A percentile compares a stretch with the other conserved stretches of the same genome.
These are phyloP conservation scores for Fusarium mangiferae DNA, from an alignment of 2,329 filamentous ascomycete genomes.

Conservation along the genomic window DNA sequence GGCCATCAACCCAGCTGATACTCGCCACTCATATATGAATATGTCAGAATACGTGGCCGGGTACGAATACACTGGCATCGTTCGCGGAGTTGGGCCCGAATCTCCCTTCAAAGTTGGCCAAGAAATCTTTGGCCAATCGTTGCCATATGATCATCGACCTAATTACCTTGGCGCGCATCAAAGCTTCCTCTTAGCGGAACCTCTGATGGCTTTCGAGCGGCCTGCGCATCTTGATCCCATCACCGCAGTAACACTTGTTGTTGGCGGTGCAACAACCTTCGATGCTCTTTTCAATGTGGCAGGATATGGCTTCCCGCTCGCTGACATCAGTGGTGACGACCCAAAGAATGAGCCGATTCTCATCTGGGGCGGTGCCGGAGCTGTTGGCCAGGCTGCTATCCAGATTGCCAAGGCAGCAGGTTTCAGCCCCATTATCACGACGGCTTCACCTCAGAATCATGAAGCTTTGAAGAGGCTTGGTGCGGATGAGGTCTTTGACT, in stretches of 20 bases:
- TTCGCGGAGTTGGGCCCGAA: background rate
- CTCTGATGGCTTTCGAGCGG: background rate
- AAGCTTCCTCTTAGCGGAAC: conserved; percentile 15
- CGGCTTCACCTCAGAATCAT: conserved; percentile 17
- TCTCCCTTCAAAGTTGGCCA: conserved; percentile 5
- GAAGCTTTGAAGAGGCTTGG: background rate
- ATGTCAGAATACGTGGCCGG: conserved; percentile 13
- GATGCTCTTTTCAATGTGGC: conserved; percentile 10
- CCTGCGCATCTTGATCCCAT: conserved; percentile 1
- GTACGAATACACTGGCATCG: conserved; percentile 16
- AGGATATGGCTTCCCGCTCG: background rate
- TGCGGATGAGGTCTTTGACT: background rate
- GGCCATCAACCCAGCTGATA: conserved; percentile 27
- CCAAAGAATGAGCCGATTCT: background rate
- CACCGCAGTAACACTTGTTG: background rate
- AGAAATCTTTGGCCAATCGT: conserved; percentile 14
- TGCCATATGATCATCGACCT: conserved; percentile 9
- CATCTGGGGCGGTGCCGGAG: conserved; percentile 12
- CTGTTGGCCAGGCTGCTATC: conserved; percentile 9
- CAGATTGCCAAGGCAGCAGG: conserved; percentile 20
- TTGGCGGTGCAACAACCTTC: background rate
- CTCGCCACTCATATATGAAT: conserved; percentile 14
- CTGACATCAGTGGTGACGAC: background rate
- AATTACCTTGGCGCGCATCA: conserved; percentile 26
- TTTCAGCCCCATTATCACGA: conserved; percentile 4